phyloP scores from a whole-genome alignment of 345 rosid species.

The Lepidium aucheri region DNA sequence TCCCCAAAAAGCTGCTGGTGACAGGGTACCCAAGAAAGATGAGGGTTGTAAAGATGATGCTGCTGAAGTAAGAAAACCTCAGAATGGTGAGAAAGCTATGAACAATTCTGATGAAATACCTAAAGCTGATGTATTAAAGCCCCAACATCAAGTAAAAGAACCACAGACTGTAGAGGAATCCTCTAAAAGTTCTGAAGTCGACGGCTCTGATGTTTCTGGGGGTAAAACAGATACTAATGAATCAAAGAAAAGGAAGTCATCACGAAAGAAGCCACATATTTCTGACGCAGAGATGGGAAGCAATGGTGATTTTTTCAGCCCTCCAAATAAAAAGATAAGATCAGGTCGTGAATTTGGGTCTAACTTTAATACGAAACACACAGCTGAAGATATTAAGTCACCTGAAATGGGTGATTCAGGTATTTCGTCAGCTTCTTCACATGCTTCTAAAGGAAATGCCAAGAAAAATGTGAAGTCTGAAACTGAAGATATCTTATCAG shows the following conservation, averaged over 20 bases:
- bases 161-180: conserved; percentile 24
- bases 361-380: conserved; percentile 6
- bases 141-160: conserved; percentile 1
- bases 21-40: conserved; percentile 31
- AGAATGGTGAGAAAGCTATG: conserved; percentile 32
- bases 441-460: conserved; percentile 16
- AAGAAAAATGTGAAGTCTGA: conserved; percentile 9
- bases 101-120: no score
- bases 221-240: conserved; percentile 14
- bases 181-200: conserved; percentile 31
- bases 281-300: conserved; percentile 21
- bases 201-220: conserved; percentile 22
- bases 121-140: no score
- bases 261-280: conserved; percentile 41
- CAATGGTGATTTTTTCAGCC: conserved; percentile 31
- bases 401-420: conserved; percentile 22
- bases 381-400: conserved; percentile 1
- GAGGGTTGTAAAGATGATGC: conserved; percentile 19
- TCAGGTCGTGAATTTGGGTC: conserved; percentile 4
- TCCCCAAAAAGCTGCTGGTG: conserved; percentile 12
- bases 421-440: conserved; percentile 21
- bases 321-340: conserved; percentile 36
- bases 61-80: conserved; percentile 11
- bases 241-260: conserved; percentile 34
- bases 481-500: conserved; percentile 19